Evolutionary conservation across 2,329 filamentous ascomycete species (phyloP).

Genomic region (Colletotrichum camelliae): DNA sequence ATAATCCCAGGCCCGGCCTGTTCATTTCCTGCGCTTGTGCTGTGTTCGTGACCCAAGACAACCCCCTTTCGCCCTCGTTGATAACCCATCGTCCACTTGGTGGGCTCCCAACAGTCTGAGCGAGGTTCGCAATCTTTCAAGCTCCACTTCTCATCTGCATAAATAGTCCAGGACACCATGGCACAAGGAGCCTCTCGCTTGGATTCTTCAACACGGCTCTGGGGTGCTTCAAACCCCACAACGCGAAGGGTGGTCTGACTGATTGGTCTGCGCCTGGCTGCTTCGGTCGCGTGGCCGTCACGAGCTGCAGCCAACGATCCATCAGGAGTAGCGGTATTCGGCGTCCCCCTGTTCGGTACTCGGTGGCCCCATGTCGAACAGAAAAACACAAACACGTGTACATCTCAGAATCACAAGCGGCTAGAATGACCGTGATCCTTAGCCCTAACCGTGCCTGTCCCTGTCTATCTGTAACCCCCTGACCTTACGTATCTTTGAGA

Average conservation of each 20-base stretch:
- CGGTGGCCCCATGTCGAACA: neutral
- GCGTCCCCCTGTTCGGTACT: neutral
- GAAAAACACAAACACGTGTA: neutral
- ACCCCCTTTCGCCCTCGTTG: neutral
- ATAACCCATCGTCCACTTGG: neutral
- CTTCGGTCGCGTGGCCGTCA: neutral
- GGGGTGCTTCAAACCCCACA: neutral
- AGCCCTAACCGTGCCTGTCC: neutral
- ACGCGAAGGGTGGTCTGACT: neutral
- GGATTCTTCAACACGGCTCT: neutral
- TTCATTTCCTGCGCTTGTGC: neutral
- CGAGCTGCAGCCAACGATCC: neutral
- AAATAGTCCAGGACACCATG: neutral
- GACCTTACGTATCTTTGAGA: neutral
- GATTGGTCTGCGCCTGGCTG: neutral
- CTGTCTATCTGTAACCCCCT: neutral
- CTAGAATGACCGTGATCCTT: neutral
- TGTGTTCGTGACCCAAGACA: neutral
- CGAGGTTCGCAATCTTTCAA: neutral
- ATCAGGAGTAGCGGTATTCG: neutral
- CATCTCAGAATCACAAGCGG: neutral
- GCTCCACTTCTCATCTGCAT: neutral
- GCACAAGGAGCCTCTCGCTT: neutral
- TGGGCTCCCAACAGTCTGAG: neutral
- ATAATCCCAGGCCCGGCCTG: neutral